phyloP scores from a whole-genome alignment of 495 filamentous ascomycete genomes.

The Daldinia decipiens region DNA sequence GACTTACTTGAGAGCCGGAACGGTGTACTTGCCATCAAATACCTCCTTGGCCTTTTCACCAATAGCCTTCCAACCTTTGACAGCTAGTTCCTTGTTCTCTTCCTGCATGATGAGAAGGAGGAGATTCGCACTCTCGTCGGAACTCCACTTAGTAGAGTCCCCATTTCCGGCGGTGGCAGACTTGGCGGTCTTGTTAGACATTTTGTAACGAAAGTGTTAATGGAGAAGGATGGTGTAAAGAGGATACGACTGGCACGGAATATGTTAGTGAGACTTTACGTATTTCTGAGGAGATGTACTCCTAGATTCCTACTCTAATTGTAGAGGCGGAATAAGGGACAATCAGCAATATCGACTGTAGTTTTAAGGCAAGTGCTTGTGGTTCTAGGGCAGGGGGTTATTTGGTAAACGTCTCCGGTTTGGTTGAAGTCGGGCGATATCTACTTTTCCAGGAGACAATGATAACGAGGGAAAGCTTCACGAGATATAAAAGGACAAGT shows the following conservation, averaged over 20 bases:
- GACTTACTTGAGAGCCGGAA: conserved; percentile 22
- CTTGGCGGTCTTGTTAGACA: not conserved
- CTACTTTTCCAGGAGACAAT: not conserved
- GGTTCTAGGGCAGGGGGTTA: not conserved
- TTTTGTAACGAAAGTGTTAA: not conserved
- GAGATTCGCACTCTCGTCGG: conserved; percentile 10
- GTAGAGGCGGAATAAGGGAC: not conserved
- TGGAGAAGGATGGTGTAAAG: not conserved
- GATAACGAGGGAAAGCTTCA: not conserved
- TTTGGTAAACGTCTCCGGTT: not conserved
- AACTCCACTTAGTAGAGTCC: conserved; percentile 8
- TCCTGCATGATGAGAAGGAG: conserved; percentile 31
- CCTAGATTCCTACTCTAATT: not conserved
- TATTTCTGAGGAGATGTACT: not conserved
- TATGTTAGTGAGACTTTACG: not conserved
- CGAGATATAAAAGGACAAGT: not conserved
- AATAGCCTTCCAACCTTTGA: conserved; percentile 31
- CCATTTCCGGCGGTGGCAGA: not conserved
- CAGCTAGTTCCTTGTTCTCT: conserved; percentile 6
- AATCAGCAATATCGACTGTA: not conserved
- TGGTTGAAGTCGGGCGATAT: not conserved
- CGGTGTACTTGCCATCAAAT: conserved; percentile 6
- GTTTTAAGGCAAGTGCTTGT: not conserved
- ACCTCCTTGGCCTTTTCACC: conserved; percentile 2
- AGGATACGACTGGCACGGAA: not conserved